These are phyloP conservation scores for Plectosphaerella plurivora DNA, from an alignment of 2,329 filamentous ascomycete species.

Conservation along the genomic window DNA sequence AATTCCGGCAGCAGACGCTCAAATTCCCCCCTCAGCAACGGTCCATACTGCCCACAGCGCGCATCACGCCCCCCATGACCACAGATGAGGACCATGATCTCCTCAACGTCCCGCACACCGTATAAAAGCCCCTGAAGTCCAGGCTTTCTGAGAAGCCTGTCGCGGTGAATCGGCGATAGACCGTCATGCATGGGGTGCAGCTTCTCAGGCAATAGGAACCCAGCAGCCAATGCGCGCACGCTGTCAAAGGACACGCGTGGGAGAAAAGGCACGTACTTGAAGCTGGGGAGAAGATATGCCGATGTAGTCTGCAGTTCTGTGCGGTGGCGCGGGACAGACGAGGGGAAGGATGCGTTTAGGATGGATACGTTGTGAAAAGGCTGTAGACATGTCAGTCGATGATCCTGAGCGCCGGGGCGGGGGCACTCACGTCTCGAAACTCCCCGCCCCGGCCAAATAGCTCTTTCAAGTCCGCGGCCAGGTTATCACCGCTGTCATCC, in stretches of 20 bases:
- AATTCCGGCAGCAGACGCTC: constrained; percentile 47
- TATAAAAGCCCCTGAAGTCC: constrained; percentile 47
- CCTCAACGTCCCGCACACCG: constrained; percentile 56
- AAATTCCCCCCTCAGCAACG: constrained; percentile 69
- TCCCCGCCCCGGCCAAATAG: constrained; percentile 61
- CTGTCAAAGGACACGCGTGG: constrained; percentile 56
- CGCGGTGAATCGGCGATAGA: constrained; percentile 53
- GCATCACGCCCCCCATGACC: constrained; percentile 79
- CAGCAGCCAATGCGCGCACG: constrained; percentile 55
- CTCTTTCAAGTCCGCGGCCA: constrained; percentile 69
- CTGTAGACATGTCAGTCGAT: constrained; percentile 35
- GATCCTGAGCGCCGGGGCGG: too few relatives aligned
- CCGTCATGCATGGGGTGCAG: constrained; percentile 59
- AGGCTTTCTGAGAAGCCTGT: constrained; percentile 44
- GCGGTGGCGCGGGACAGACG: constrained; percentile 40
- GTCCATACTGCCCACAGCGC: constrained; percentile 78
- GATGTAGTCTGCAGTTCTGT: constrained; percentile 52
- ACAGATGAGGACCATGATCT: constrained; percentile 79
- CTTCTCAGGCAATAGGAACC: constrained; percentile 58
- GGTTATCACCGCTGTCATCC: constrained; percentile 61
- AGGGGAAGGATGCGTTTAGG: constrained; percentile 70
- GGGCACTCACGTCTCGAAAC: constrained; percentile 58
- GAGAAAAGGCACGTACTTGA: constrained; percentile 73
- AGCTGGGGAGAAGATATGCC: constrained; percentile 75
- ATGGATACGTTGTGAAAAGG: constrained; percentile 79